A percentile compares a stretch with the other conserved stretches of the same genome.
Evolutionary conservation across 2,329 filamentous ascomycete genomes (phyloP).

Genomic region (Fusarium verticillioides): DNA sequence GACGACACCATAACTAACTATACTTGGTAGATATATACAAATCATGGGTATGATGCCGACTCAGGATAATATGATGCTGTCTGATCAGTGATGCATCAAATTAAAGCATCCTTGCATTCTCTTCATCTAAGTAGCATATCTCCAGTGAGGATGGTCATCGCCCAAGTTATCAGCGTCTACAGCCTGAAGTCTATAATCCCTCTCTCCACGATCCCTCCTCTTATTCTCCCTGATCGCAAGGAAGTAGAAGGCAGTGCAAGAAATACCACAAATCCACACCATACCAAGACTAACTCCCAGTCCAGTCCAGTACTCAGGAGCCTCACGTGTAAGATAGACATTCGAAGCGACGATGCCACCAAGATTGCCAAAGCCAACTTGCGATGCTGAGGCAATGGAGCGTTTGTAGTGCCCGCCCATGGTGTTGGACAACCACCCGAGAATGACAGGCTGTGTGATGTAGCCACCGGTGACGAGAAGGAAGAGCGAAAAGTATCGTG

Average conservation of each 20-base stretch:
- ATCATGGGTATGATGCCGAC: background rate
- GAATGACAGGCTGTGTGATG: slow-evolving; percentile 55
- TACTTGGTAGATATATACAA: rapidly evolving
- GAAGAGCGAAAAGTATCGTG: slow-evolving; percentile 24
- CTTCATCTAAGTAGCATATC: background rate
- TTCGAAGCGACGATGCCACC: slow-evolving; percentile 51
- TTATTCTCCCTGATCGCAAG: slow-evolving; percentile 13
- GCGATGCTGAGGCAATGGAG: background rate
- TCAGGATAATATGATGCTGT: rapidly evolving
- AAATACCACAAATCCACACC: slow-evolving; percentile 8
- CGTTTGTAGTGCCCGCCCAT: slow-evolving; percentile 12
- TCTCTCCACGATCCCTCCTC: slow-evolving; percentile 16
- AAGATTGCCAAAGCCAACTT: slow-evolving; percentile 56
- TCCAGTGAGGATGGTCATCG: slow-evolving; percentile 5
- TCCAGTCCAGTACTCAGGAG: slow-evolving; percentile 17
- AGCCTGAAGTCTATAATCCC: background rate
- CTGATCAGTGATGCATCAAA: background rate
- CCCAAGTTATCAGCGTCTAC: background rate
- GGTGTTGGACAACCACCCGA: slow-evolving; percentile 84
- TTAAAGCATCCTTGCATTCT: rapidly evolving
- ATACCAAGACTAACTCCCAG: slow-evolving; percentile 12
- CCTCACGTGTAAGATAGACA: background rate
- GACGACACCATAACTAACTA: rapidly evolving
- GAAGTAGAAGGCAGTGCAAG: background rate
- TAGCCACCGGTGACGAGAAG: slow-evolving; percentile 9